Base-by-base conservation (phyloP, 305 asterid species). In the Salvia sclarea region DNA sequence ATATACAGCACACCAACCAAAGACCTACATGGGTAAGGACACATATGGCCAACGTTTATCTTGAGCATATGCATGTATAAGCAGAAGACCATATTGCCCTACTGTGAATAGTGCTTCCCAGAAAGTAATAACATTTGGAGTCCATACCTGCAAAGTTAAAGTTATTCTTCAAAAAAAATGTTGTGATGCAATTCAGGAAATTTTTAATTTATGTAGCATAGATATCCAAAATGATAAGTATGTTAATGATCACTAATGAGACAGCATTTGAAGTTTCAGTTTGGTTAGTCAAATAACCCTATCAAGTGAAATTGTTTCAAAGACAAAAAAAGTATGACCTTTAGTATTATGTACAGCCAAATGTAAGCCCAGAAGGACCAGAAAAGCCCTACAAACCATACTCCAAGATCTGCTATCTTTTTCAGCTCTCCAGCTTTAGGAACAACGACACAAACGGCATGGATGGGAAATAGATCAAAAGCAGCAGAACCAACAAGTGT, bases 401-500 rank as follows among this genome's bases (percentile, higher is more conserved):
- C 95, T 72, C 97, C 97, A 14, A 93, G 43, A 80, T 93, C 96
- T 64, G 98, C 84, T 76, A 91, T 91, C 86, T 86, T 93, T 72
- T 91, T 93, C 55, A 84, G 80, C 74, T 93, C 95, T 48, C 94
- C 95, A 31, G 91, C 89, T 84, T 83, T 90, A 56, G 98, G 98
- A 73, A 90, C 94, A 78, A 93, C 86, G 54, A 93, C 97, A 44
- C 98, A 93, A 40, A 93, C 96, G 13, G 97, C 98, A 63, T 93
- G 98, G 69, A 93, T 93, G 28, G 97, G 98, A 78, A 88, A 93
- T 13, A 93, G 89, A 84, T 93, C 98, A 50, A 93, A 93, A 24
- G 98, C 98, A 72, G 98, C 97, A n/a, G 98, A 93, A 54, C 97
- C 98, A 71, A 93, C 94, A 48, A 93, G 95, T 35, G 98, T 93